Base-by-base conservation (phyloP, 108 stramenopile genomes). In the Skeletonema marinoi region DNA sequence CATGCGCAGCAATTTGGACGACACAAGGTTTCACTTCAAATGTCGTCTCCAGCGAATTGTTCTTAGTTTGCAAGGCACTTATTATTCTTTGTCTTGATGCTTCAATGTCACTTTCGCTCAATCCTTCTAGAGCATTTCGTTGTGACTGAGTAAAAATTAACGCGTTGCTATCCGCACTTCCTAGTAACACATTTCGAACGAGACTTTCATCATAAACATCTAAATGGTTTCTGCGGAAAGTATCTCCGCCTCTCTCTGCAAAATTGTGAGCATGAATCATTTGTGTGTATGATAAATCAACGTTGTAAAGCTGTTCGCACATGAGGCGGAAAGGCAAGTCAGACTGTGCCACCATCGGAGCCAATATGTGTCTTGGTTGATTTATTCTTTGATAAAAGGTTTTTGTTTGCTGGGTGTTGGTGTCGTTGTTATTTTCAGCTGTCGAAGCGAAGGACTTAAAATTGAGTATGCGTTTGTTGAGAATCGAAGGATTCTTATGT, bases 1-100 rank as follows among this genome's bases (percentile, higher is more conserved):
- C 88, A 80, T 99, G 81, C 8, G 97, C 97, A 44, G 97, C 97
- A 68, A 99, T 84, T 89, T 98, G 98, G 0, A 92, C 96, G 56
- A 96, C 82, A 12, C 91, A 73, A 6, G 95, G 63, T 65, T 72
- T 74, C 19, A 44, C 70, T 14, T 70, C 76, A 35, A 78, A 69
- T 56, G 39, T 12, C n/a, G 32, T 33, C 30, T 67, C 74, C 2
- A 31, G 32, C 44, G 54, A 12, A 51, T 25, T 9, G 19, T 68
- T 11, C 17, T 19, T 21, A 42, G 42, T 51, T 63, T 59, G 32
- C 36, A 84, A 56, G 8, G 61, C 56, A 62, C n/a, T 38, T 61
- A 65, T 29, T 73, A 81, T 75, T 68, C 61, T 54, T 39, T 42
- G 31, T 13, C 78, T 62, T 14, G 77, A 65, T 69, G 32, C 51